Evolutionary conservation across 2,329 filamentous ascomycete genomes (phyloP).

Genomic region (Xylaria hypoxylon): DNA sequence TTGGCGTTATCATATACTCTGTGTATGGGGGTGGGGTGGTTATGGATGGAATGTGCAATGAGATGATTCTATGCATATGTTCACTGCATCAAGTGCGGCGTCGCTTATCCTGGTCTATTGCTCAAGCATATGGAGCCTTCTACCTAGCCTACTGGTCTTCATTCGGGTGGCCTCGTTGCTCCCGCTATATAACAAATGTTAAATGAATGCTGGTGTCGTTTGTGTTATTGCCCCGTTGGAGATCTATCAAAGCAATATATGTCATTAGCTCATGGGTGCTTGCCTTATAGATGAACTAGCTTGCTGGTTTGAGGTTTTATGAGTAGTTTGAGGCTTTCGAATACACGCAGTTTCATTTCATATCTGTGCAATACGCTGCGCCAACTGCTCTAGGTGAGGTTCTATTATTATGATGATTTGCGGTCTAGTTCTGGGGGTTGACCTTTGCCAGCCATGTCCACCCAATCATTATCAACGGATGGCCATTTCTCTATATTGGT

Average conservation of each 20-base stretch:
- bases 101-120: not conserved
- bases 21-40: not conserved
- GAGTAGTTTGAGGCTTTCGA: no score
- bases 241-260: no score
- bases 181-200: no score
- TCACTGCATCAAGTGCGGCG: not conserved
- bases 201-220: no score
- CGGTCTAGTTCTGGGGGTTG: not conserved
- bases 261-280: no score
- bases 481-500: constrained; percentile 13
- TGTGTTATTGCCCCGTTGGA: no score
- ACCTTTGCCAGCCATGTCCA: not conserved
- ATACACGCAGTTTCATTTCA: not conserved
- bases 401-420: constrained; percentile 30
- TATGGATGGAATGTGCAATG: constrained; percentile 22
- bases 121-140: no score
- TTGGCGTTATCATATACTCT: constrained; percentile 12
- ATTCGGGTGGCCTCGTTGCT: no score
- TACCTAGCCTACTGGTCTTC: no score
- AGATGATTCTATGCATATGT: not conserved
- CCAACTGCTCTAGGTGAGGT: constrained; percentile 16
- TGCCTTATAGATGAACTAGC: no score
- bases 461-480: constrained; percentile 20
- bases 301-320: not conserved
- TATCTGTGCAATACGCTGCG: not conserved